Conservation (phyloP, 2,329 filamentous ascomycete species). For the Hawksworthiomyces lignivorus region DNA sequence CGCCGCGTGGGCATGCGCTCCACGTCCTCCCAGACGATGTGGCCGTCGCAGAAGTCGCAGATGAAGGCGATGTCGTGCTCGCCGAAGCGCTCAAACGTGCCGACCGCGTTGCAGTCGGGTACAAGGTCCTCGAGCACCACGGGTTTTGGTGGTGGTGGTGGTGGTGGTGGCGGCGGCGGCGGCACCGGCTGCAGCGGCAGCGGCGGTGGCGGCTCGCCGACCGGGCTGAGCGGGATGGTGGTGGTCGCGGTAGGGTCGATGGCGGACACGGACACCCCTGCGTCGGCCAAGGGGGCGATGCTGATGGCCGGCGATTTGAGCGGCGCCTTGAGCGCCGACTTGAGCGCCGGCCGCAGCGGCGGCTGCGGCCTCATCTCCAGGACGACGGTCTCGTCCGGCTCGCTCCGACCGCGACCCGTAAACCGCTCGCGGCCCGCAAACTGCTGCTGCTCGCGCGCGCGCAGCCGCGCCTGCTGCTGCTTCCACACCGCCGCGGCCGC, state of each 20-base stretch:
- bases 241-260: not conserved
- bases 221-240: constrained; percentile 5
- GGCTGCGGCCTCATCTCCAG: constrained; percentile 12
- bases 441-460: constrained; percentile 7
- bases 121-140: constrained; percentile 38
- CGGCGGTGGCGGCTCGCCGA: constrained; percentile 3
- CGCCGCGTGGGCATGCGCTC: constrained; percentile 42
- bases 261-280: not conserved
- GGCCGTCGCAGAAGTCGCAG: constrained; percentile 55
- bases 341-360: not conserved
- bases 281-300: not conserved
- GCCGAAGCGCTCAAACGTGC: constrained; percentile 49
- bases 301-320: not conserved
- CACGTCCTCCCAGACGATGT: constrained; percentile 51
- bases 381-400: constrained; percentile 1
- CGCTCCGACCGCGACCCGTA: not conserved
- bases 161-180: not conserved
- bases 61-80: constrained; percentile 49
- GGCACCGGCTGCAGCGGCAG: not conserved
- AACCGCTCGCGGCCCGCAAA: constrained; percentile 11
- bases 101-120: constrained; percentile 41
- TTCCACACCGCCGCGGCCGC: constrained; percentile 15
- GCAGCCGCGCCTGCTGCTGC: constrained; percentile 14
- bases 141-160: not conserved
- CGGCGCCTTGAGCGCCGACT: not conserved